Evolutionary conservation across 129 eudicot genomes (phyloP), one percentile per base, ranked within the genome.

Genomic region (Flaveria linearis): DNA sequence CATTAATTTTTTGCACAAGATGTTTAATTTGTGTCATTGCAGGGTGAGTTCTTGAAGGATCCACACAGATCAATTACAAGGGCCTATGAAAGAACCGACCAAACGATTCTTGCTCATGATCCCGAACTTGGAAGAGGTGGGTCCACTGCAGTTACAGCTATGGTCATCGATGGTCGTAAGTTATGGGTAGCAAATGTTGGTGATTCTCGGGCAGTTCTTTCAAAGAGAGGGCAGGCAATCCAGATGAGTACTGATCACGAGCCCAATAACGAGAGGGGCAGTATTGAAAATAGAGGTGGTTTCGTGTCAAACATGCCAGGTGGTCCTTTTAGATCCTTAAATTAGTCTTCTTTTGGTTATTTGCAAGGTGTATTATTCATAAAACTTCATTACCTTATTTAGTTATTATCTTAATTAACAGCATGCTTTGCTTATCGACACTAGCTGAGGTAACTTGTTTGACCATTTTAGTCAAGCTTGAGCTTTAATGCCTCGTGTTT

Each of bases 231-330:
- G 36, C 78, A 84, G 72, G 92, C 96, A 5, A 84, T 88, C 77
- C 96, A 93, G 76, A 78, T 93, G 90, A 88, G 89, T 47, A 75
- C 91, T 30, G 98, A 90, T 87, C 98, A 93, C 20, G 97, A 93
- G 76, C 96, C 97, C 61, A 88, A 90, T 77, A 90, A 82, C 7
- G 98, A 93, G 79, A 79, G 91, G 43, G 95, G 78, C 41, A 86
- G 90, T 83, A 91, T 93, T 77, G 95, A 93, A 77, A 73, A 83
- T 61, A 76, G 78, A 79, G 98, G 98, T 0, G 98, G 98, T 39
- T 90, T 88, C 66, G 98, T 93, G 82, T 86, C 95, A 42, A 88
- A 93, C 78, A 82, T 87, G 91, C 98, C 98, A 88, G 98, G 98
- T 93, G 56, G 55, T 72, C 51, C 15, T 51, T 76, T 61, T 69